phyloP scores from a whole-genome alignment of 768 basidiomycete genomes.

The Gymnopilus junonius region DNA sequence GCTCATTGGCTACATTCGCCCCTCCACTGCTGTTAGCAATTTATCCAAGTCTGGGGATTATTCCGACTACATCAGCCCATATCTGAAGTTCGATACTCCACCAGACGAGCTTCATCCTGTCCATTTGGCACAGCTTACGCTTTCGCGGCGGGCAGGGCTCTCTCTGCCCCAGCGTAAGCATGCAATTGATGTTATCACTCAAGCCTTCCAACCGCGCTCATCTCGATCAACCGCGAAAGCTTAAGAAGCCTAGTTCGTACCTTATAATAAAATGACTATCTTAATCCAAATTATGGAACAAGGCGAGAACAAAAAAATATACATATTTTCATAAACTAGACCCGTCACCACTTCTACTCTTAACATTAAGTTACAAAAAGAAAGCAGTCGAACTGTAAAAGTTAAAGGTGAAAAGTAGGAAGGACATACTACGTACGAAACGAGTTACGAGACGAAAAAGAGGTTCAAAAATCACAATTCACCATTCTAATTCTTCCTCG shows the following conservation, averaged over 20 bases:
- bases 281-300: background rate
- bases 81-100: conserved; percentile 28
- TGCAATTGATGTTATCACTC: conserved; percentile 43
- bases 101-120: conserved; percentile 42
- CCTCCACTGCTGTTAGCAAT: background rate
- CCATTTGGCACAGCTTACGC: conserved; percentile 44
- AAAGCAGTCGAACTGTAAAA: background rate
- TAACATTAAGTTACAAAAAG: conserved; percentile 1
- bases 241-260: background rate
- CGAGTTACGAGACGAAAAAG: background rate
- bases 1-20: conserved; percentile 22
- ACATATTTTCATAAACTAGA: conserved; percentile 22
- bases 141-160: conserved; percentile 41
- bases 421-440: background rate
- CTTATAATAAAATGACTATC: background rate
- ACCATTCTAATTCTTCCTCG: conserved; percentile 27
- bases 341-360: background rate
- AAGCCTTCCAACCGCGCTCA: conserved; percentile 1
- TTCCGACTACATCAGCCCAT: conserved; percentile 42
- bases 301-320: conserved; percentile 10
- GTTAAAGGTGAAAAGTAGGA: background rate
- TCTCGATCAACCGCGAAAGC: background rate
- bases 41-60: conserved; percentile 50
- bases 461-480: background rate
- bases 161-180: conserved; percentile 39